A percentile compares a stretch with the other conserved stretches of the same genome.
Conservation (phyloP, 169 alveolate genomes). For the Toxoplasma gondii region DNA sequence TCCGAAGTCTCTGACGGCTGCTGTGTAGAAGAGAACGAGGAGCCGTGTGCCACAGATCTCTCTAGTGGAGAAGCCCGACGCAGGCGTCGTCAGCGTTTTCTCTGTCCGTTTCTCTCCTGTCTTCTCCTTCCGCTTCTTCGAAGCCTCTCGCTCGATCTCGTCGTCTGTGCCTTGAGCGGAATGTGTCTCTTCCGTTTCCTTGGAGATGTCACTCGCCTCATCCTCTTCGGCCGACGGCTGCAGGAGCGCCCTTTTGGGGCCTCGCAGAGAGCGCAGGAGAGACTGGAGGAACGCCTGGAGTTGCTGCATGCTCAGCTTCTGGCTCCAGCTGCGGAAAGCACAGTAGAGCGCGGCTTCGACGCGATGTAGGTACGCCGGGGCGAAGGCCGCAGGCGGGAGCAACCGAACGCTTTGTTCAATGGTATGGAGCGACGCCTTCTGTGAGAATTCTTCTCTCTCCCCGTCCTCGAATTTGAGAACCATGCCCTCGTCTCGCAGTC, state of each 20-base stretch:
- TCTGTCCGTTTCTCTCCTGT: background rate
- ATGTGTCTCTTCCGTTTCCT: background rate
- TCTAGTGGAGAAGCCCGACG: background rate
- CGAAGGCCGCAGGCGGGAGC: background rate
- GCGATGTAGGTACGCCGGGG: background rate
- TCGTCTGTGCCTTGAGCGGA: background rate
- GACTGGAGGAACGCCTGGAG: background rate
- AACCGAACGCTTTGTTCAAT: background rate
- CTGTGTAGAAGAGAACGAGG: constrained; percentile 14
- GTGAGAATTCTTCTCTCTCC: background rate
- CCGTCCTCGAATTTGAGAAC: background rate
- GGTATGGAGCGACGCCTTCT: background rate
- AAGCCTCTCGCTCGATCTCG: background rate
- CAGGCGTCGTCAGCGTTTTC: background rate
- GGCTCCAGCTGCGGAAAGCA: constrained; percentile 25
- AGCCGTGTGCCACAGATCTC: constrained; percentile 36
- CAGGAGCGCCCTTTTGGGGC: background rate
- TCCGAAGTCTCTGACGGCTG: constrained; percentile 12
- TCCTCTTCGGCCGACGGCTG: background rate
- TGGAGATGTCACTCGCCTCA: background rate
- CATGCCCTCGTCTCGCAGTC: background rate
- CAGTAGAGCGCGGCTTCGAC: background rate
- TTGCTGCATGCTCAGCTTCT: constrained; percentile 2
- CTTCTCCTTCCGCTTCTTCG: constrained; percentile 5
- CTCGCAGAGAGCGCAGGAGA: background rate